phyloP scores from a whole-genome alignment of 1,139 yeast species.

The Saccharomycopsis hybrid region DNA sequence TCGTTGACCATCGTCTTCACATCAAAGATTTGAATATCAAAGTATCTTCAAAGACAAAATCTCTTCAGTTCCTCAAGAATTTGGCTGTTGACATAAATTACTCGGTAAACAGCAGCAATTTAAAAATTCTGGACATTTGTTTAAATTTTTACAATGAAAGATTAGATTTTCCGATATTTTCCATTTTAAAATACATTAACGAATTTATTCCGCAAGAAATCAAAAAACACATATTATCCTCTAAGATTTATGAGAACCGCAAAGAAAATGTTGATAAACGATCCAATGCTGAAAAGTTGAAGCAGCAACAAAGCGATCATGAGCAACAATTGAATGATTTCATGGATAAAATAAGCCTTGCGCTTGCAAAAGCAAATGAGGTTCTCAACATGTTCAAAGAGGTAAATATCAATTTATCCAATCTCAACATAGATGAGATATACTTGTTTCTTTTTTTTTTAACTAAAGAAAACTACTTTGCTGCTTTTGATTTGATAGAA shows the following conservation, averaged over 20 bases:
- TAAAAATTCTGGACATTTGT: too few relatives aligned
- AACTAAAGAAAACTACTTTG: constrained; percentile 2
- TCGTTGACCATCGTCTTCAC: neutral
- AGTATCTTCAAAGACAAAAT: neutral
- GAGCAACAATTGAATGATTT: neutral
- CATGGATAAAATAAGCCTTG: neutral
- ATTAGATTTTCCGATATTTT: neutral
- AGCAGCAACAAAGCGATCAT: neutral
- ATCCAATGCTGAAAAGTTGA: neutral
- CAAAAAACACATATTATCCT: neutral
- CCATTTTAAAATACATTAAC: neutral
- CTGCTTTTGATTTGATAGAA: constrained; percentile 15
- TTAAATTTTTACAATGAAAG: neutral
- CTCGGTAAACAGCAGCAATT: too few relatives aligned
- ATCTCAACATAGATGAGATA: constrained; percentile 15
- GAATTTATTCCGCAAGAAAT: neutral
- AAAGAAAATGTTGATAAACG: neutral
- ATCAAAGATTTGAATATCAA: neutral
- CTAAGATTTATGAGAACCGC: neutral
- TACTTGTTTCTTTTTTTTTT: constrained; percentile 12
- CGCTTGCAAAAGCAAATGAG: neutral
- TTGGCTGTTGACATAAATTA: too few relatives aligned
- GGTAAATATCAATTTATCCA: constrained; percentile 13
- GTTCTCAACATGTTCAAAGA: constrained; percentile 2
- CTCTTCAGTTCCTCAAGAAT: too few relatives aligned